Evolutionary conservation across 768 basidiomycete species (phyloP), one percentile per base, ranked within the genome.

Genomic region (Auricularia sp.): DNA sequence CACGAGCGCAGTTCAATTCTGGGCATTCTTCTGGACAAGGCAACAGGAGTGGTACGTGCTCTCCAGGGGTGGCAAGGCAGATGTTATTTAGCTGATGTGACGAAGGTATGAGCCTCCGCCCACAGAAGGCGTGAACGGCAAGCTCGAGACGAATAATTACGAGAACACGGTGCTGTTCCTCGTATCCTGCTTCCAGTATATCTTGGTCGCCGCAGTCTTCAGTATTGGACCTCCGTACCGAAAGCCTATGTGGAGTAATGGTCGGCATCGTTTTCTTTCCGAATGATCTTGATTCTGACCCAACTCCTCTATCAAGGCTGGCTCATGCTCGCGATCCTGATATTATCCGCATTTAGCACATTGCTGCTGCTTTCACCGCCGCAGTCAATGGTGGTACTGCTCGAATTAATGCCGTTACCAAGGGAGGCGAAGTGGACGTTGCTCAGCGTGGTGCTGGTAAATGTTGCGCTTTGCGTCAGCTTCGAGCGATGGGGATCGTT

Each of bases 211-310:
- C 12, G 96, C 88, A 0, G 93, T 98, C 0, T 99, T 98, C 77
- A 96, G 92, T 73, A 97, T 98, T 68, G 97, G 97, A 0, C 95
- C 95, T 3, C 97, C 97, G 3, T 99, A 96, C 74, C 85, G 97
- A 61, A 90, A 91, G 74, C 83, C 93, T 33, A 91, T 98, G 82
- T 93, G 90, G 85, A 91, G 94, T 16, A 99, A 99, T 71, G 85
- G 95, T 95, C 29, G 29, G 72, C 64, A 85, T 72, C 54, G 62
- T 67, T 63, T 42, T 44, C 61, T 43, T 64, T 62, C 44, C 29
- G 42, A 23, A 39, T 36, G 56, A 58, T 47, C 44, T 39, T 39
- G 44, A 59, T 33, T 39, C 18, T 59, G n/a, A 61, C 29, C 29
- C 53, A 34, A 47, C 60, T 64, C 11, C 47, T 36, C 42, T 14